Evolutionary conservation across 805 yeast species (phyloP), one percentile per base, ranked within the genome.

Genomic region (Blastobotrys parvus): DNA sequence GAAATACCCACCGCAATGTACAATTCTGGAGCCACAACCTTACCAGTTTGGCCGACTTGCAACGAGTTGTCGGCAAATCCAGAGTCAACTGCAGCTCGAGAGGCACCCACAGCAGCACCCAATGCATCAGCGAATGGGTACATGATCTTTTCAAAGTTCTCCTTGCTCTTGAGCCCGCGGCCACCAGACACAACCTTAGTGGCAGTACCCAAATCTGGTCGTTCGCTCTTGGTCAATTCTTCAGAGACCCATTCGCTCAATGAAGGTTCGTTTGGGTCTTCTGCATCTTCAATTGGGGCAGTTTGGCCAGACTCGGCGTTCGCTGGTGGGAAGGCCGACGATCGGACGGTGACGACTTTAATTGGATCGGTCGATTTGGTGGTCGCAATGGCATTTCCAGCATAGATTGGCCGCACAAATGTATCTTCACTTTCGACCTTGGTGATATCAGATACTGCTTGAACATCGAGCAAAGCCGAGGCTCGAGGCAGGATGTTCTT

Each of bases 41-140:
- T 92, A 55, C 98, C 98, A 7, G 98, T 90, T 68, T 90, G 98
- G 43, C 98, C 98, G 48, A 90, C 89, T 67, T 90, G 98, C 55
- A 90, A 73, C 6, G 97, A 88, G 68, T 90, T 92, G 60, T 92
- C 97, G 59, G 94, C 88, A 62, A 77, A 88, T 0, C 97, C 97
- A 36, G 94, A 74, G 65, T 90, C 98, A 19, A 92, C 98, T 27
- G 97, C 98, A 16, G 97, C 97, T 63, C 98, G 80, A 5, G 96
- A 86, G 3, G 97, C 97, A 57, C 98, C 98, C 39, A 90, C 82
- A 43, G 95, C 97, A 2, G 97, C 98, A 44, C 79, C 75, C 46
- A 90, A 68, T 47, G 82, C 73, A 45, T 77, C 79, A 5, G 97
- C 97, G 51, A 90, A 70, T 41, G 98, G 97, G 53, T 73, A 77